Conservation (phyloP, 495 filamentous ascomycete species). For the Daldinia caldariorum region DNA sequence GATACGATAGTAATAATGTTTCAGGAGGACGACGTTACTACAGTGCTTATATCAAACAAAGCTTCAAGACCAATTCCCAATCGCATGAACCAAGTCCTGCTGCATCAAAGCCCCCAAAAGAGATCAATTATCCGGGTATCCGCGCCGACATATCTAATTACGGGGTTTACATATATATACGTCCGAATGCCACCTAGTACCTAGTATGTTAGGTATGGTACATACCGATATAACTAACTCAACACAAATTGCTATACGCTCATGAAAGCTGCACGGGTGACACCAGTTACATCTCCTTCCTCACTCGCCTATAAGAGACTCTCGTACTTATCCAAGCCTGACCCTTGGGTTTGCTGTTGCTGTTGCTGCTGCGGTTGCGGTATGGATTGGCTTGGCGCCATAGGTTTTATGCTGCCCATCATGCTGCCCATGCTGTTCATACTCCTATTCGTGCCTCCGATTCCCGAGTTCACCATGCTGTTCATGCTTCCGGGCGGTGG, state of each 20-base stretch:
- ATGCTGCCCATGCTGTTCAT: constrained; percentile 45
- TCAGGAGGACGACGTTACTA: not conserved
- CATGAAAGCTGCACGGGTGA: not conserved
- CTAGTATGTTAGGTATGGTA: too few species aligned
- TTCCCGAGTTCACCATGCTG: constrained; percentile 43
- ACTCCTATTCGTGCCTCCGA: constrained; percentile 37
- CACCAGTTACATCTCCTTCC: not conserved
- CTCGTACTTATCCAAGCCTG: constrained; percentile 80
- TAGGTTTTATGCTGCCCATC: constrained; percentile 30
- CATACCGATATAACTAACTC: not conserved
- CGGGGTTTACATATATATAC: not conserved
- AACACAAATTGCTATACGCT: not conserved
- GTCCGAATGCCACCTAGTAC: constrained; percentile 6
- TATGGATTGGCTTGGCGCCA: constrained; percentile 31
- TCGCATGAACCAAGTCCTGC: not conserved
- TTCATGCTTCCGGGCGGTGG: constrained; percentile 37
- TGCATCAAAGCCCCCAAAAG: not conserved
- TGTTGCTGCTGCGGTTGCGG: constrained; percentile 45
- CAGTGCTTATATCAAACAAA: not conserved
- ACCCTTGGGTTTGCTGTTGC: constrained; percentile 54
- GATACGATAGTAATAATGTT: not conserved
- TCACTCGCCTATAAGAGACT: constrained; percentile 69
- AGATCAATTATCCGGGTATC: constrained; percentile 21
- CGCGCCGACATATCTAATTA: constrained; percentile 14
- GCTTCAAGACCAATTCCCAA: not conserved